These are phyloP conservation scores for Xylariaceae sp. DNA, from an alignment of 2,329 filamentous ascomycete genomes.

Conservation along the genomic window DNA sequence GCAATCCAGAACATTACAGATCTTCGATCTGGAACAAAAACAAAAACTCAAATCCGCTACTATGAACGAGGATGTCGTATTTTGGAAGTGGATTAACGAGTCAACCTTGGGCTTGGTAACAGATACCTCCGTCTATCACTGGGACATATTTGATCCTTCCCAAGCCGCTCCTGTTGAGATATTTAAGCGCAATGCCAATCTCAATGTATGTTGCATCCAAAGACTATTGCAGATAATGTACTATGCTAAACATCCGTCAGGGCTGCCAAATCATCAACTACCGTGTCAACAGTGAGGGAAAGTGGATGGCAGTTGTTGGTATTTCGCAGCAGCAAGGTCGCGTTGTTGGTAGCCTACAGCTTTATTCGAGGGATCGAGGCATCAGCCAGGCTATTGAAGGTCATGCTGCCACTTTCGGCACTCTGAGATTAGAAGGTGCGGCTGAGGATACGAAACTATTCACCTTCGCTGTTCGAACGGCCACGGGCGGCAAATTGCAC, in stretches of 20 bases:
- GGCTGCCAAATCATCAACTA: constrained; percentile 99
- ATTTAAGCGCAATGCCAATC: constrained; percentile 92
- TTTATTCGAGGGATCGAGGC: constrained; percentile 93
- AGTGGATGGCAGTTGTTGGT: constrained; percentile 98
- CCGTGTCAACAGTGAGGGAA: constrained; percentile 90
- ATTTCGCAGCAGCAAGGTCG: constrained; percentile 93
- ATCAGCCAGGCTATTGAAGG: constrained; percentile 99
- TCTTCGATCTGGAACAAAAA: constrained; percentile 93
- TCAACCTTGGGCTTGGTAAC: constrained; percentile 88
- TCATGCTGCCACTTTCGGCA: constrained; percentile 93
- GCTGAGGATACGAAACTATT: constrained; percentile 93
- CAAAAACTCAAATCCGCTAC: constrained; percentile 95
- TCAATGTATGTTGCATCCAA: constrained; percentile 69
- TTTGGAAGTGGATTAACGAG: constrained; percentile 99
- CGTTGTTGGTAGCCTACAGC: constrained; percentile 94
- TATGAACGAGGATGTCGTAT: constrained; percentile 96
- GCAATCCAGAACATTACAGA: constrained; percentile 91
- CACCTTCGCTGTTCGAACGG: constrained; percentile 91
- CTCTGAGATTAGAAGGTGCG: constrained; percentile 85
- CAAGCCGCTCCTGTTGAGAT: constrained; percentile 84
- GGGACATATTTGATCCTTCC: constrained; percentile 89
- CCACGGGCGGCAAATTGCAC: constrained; percentile 91
- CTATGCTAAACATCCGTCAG: constrained; percentile 51
- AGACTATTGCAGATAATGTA: constrained; percentile 22
- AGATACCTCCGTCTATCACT: constrained; percentile 90